phyloP scores from a whole-genome alignment of 208 protist genomes.

The Wallacemonas collosoma region DNA sequence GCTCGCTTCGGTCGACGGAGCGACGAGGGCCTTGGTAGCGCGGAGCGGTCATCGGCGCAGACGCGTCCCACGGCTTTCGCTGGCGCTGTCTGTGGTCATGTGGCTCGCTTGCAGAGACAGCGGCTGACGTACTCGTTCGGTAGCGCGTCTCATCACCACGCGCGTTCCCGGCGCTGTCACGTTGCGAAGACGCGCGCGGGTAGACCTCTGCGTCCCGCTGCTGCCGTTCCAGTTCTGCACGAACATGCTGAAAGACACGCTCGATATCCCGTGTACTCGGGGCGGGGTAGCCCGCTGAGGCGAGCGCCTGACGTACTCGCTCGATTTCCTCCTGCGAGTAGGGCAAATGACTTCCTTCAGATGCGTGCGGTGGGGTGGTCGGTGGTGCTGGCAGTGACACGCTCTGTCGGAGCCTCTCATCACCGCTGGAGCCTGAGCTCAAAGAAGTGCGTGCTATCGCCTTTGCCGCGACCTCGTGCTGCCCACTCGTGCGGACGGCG shows the following conservation, averaged over 20 bases:
- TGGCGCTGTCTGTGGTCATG: slow-evolving; percentile 21
- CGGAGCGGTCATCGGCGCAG: slow-evolving; percentile 18
- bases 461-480: background rate
- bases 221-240: background rate
- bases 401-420: background rate
- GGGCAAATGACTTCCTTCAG: background rate
- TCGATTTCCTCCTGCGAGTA: slow-evolving; percentile 37
- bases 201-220: slow-evolving; percentile 5
- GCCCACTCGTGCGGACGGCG: too few relatives aligned
- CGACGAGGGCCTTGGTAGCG: slow-evolving; percentile 17
- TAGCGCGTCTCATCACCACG: background rate
- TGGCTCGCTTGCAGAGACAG: slow-evolving; percentile 13
- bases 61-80: slow-evolving; percentile 27
- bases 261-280: slow-evolving; percentile 58
- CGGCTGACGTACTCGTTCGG: slow-evolving; percentile 4
- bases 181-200: background rate
- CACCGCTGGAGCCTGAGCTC: slow-evolving; percentile 14
- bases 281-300: slow-evolving; percentile 52
- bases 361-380: background rate
- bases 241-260: slow-evolving; percentile 53
- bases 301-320: slow-evolving; percentile 46
- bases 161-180: slow-evolving; percentile 1
- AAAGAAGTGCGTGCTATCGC: background rate
- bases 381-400: background rate
- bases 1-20: slow-evolving; percentile 11